Conservation (phyloP, 495 filamentous ascomycete genomes). For the Hyaloscypha hepaticicola region DNA sequence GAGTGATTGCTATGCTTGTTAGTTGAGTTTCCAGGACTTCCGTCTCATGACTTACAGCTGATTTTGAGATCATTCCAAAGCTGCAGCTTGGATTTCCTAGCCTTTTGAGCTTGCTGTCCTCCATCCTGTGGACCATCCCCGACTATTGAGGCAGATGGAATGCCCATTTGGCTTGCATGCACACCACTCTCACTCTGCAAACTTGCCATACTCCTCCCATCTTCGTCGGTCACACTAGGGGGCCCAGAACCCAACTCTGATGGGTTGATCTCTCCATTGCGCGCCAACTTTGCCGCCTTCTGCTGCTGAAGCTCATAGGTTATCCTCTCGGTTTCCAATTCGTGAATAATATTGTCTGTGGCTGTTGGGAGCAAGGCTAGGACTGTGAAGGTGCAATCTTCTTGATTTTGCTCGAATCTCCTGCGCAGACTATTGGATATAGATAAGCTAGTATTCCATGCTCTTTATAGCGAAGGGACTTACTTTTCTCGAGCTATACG, state of each 20-base stretch:
- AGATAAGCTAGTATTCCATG: not conserved
- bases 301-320: constrained; percentile 91
- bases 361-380: constrained; percentile 91
- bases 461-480: constrained; percentile 32
- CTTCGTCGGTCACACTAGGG: constrained; percentile 80
- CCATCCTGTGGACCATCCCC: constrained; percentile 41
- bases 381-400: constrained; percentile 97
- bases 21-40: not conserved
- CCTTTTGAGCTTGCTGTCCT: constrained; percentile 41
- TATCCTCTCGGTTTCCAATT: constrained; percentile 84
- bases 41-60: constrained; percentile 61
- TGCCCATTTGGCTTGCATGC: constrained; percentile 72
- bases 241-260: constrained; percentile 66
- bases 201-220: constrained; percentile 73
- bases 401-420: constrained; percentile 97
- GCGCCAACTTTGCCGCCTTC: constrained; percentile 73
- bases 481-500: constrained; percentile 96
- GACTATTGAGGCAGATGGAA: constrained; percentile 43
- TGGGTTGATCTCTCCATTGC: constrained; percentile 52
- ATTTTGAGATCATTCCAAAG: constrained; percentile 99
- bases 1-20: constrained; percentile 67
- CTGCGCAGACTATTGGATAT: constrained; percentile 68
- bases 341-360: constrained; percentile 82
- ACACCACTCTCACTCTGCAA: constrained; percentile 76
- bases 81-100: constrained; percentile 82